Base-by-base conservation (phyloP, 2,329 filamentous ascomycete genomes). In the Alternaria panax region DNA sequence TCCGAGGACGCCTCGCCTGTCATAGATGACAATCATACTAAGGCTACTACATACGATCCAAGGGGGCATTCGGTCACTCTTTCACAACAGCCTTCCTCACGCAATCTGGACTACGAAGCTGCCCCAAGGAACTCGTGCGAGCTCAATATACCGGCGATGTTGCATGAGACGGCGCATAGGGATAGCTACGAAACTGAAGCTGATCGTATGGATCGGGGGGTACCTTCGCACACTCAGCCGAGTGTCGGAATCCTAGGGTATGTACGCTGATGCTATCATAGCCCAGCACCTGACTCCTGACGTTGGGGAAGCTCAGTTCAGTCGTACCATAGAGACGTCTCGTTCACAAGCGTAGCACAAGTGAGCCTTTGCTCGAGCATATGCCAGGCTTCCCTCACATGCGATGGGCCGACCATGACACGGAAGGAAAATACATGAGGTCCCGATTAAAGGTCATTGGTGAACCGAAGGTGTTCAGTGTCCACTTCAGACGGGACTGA, bases 171-270 rank as follows among this genome's bases (percentile, higher is more conserved):
- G 24, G 52, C 62, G 36, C 51, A 62, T 8, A 62, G 61, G 20
- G 14, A 41, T 11, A 58, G 30, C 12, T 52, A 47, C 14, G 61
- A 64, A 16, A 65, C 65, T 27, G 62, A 64, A 43, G 57, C 56
- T n/a, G 66, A 68, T 48, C 60, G 64, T 14, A 58, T 68, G 20
- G 61, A 68, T 38, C 64, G 68, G 32, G 67, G 69, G 6, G 62
- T 72, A 9, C 71, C 70, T 38, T 67, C 69, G 8, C 47, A 62
- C 18, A 71, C 68, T 69, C 68, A 18, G 67, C 68, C 32, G 65
- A 72, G 51, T 51, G 66, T 32, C 63, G 64, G 45, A 72, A 70
- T 46, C 64, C 66, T 18, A 70, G 67, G 57, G 72, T 74, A 70
- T 64, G 71, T 59, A 51, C 36, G 20, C 51, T 50, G 30, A 22